Evolutionary conservation across 768 basidiomycete species (phyloP).

Genomic region (Boletellus ananiceps): DNA sequence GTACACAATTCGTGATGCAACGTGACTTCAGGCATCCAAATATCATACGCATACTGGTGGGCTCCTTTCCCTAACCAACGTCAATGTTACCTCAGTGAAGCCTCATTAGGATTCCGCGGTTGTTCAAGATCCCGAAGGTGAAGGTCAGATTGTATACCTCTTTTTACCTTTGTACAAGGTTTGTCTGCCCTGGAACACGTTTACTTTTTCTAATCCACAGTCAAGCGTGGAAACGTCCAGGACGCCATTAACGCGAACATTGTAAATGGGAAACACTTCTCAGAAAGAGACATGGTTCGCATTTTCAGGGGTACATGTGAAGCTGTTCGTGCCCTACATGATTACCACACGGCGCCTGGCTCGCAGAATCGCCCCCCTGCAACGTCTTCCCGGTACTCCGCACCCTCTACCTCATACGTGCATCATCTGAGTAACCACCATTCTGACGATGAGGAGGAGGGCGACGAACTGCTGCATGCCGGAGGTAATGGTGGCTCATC

Average conservation of each 20-base stretch:
- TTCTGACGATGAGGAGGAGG: constrained; percentile 58
- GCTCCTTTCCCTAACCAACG: constrained; percentile 11
- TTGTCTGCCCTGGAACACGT: constrained; percentile 7
- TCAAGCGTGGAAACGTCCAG: constrained; percentile 87
- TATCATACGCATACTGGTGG: constrained; percentile 88
- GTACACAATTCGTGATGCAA: not conserved
- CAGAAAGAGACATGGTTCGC: constrained; percentile 83
- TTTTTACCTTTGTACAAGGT: constrained; percentile 94
- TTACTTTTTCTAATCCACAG: not conserved
- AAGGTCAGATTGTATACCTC: constrained; percentile 92
- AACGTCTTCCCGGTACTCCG: constrained; percentile 10
- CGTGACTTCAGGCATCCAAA: constrained; percentile 71
- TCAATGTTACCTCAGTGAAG: not conserved
- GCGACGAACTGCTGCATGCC: constrained; percentile 70
- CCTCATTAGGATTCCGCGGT: constrained; percentile 79
- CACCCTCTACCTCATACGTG: constrained; percentile 21
- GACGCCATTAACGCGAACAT: constrained; percentile 87
- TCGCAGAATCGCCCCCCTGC: constrained; percentile 21
- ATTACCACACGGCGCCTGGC: constrained; percentile 55
- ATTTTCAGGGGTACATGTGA: constrained; percentile 94
- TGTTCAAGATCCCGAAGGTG: constrained; percentile 88
- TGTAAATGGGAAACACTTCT: constrained; percentile 75
- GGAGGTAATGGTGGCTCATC: constrained; percentile 55
- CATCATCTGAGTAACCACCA: constrained; percentile 25
- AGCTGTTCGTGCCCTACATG: constrained; percentile 93